Conservation (phyloP, 2,329 filamentous ascomycete species). For the Lizonia empirigonia region DNA sequence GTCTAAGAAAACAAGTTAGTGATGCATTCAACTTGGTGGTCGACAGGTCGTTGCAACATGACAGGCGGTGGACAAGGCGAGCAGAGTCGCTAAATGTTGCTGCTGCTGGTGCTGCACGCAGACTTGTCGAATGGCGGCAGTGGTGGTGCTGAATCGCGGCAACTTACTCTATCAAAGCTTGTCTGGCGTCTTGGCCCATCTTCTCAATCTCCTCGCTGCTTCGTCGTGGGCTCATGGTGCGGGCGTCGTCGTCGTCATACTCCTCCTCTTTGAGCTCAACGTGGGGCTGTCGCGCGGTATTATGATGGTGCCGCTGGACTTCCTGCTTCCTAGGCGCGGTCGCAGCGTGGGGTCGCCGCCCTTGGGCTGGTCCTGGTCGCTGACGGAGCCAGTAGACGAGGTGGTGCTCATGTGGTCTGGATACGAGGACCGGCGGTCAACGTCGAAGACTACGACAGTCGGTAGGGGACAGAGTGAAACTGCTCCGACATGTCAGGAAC, state of each 20-base stretch:
- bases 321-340: slow-evolving; percentile 72
- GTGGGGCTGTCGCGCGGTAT: slow-evolving; percentile 76
- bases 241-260: slow-evolving; percentile 84
- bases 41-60: background rate
- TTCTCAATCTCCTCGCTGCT: slow-evolving; percentile 90
- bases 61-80: slow-evolving; percentile 3
- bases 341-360: slow-evolving; percentile 58
- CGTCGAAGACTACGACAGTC: slow-evolving; percentile 26
- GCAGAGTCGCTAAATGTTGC: background rate
- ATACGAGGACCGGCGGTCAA: slow-evolving; percentile 29
- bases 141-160: background rate
- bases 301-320: slow-evolving; percentile 82
- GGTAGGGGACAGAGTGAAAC: slow-evolving; percentile 35
- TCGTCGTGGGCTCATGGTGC: slow-evolving; percentile 91
- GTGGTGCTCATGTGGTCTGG: slow-evolving; percentile 47
- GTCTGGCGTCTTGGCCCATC: slow-evolving; percentile 80
- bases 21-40: background rate
- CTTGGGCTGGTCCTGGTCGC: slow-evolving; percentile 41
- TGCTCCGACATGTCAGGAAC: slow-evolving; percentile 26
- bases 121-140: background rate
- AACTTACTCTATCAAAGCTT: slow-evolving; percentile 65
- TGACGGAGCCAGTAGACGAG: slow-evolving; percentile 54
- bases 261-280: slow-evolving; percentile 75
- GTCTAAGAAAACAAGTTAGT: slow-evolving; percentile 62
- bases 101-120: background rate